Conservation (phyloP, 208 protist genomes). For the Spongospora subterranea region DNA sequence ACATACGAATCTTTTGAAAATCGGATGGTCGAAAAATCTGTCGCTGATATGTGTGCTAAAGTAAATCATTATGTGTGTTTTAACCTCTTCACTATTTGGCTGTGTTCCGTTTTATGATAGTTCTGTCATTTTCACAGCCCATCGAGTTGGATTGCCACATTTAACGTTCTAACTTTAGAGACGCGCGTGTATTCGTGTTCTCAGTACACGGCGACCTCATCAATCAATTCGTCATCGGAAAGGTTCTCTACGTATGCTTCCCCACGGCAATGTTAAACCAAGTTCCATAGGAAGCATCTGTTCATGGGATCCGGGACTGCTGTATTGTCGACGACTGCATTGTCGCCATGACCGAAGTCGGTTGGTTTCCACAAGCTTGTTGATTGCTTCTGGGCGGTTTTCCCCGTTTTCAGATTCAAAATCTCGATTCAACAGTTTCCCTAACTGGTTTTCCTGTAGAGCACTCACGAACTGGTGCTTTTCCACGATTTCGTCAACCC, state of each 20-base stretch:
- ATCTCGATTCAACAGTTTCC: neutral
- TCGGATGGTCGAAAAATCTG: slow-evolving; percentile 12
- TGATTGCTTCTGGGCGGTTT: too few relatives aligned
- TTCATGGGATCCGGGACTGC: neutral
- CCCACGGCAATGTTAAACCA: neutral
- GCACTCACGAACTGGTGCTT: neutral
- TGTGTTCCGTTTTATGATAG: too few relatives aligned
- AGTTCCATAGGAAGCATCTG: neutral
- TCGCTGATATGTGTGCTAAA: neutral
- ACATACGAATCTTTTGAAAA: slow-evolving; percentile 25
- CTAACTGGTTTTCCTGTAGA: neutral
- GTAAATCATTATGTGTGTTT: neutral
- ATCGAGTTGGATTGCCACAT: neutral
- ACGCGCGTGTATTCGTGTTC: slow-evolving; percentile 33
- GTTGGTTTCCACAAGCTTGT: too few relatives aligned
- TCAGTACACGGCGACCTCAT: slow-evolving; percentile 4
- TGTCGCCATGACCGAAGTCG: neutral
- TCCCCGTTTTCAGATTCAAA: neutral
- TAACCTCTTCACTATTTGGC: too few relatives aligned
- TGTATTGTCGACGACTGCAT: slow-evolving; percentile 30
- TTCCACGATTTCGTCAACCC: slow-evolving; percentile 4
- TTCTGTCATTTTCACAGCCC: neutral
- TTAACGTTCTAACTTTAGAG: neutral
- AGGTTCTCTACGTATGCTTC: neutral
- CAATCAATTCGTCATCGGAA: neutral